phyloP scores from a whole-genome alignment of 257 asterid species.

The Mentha longifolia region DNA sequence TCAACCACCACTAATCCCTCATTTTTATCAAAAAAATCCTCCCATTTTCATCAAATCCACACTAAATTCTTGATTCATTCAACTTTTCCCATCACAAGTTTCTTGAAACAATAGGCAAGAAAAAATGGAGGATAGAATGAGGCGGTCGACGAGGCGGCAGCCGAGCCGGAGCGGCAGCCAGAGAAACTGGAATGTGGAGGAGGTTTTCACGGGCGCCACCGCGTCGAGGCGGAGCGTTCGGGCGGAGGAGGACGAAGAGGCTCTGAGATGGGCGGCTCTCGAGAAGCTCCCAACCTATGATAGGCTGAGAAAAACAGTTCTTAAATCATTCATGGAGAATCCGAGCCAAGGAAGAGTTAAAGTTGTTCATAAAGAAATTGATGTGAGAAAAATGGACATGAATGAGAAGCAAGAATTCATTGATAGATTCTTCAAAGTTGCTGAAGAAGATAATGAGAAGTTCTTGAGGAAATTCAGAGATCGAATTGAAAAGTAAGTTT shows the following conservation, averaged over 20 bases:
- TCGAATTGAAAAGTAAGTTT: conserved; percentile 62
- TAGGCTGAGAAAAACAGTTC: conserved; percentile 63
- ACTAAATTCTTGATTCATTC: conserved; percentile 6
- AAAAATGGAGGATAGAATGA: conserved; percentile 41
- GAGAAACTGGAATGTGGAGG: conserved; percentile 59
- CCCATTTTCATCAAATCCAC: not conserved
- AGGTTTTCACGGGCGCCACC: conserved; percentile 39
- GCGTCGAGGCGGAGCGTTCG: conserved; percentile 46
- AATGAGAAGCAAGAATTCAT: conserved; percentile 53
- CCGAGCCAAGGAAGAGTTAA: conserved; percentile 35
- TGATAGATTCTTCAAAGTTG: conserved; percentile 58
- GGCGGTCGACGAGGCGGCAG: conserved; percentile 46
- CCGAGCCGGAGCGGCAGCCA: conserved; percentile 44
- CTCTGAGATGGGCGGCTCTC: conserved; percentile 85
- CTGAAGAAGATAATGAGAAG: conserved; percentile 72
- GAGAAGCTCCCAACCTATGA: conserved; percentile 89
- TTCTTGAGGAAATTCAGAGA: conserved; percentile 58
- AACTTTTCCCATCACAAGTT: not conserved
- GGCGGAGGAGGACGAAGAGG: conserved; percentile 82
- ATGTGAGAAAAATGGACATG: conserved; percentile 54
- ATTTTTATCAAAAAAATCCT: not conserved
- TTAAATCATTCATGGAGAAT: conserved; percentile 46
- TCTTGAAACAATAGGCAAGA: not conserved
- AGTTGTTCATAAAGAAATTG: conserved; percentile 58
- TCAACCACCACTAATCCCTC: conserved; percentile 24